Conservation (phyloP, 148 eudicot species). For the Chenopodium berlandieri region DNA sequence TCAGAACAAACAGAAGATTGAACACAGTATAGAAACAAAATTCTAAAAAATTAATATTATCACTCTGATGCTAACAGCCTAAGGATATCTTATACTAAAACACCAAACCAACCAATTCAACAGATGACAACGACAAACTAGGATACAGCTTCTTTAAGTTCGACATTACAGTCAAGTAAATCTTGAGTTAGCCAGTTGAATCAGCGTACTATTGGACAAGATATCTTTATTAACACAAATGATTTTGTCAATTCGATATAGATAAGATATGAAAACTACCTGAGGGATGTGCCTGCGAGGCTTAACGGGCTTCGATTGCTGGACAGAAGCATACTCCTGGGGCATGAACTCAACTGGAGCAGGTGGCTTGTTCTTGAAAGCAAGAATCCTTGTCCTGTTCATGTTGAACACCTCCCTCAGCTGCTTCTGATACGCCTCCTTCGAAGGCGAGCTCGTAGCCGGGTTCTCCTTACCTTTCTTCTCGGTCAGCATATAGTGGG, state of each 20-base stretch:
- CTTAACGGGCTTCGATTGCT: slow-evolving; percentile 60
- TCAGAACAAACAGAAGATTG: neutral
- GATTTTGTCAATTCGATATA: neutral
- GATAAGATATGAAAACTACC: slow-evolving; percentile 29
- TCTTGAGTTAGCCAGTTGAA: too few species aligned
- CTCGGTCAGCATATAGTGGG: slow-evolving; percentile 85
- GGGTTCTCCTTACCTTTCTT: slow-evolving; percentile 84
- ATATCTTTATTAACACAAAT: neutral
- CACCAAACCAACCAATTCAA: neutral
- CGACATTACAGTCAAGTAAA: too few species aligned
- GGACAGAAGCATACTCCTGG: slow-evolving; percentile 44
- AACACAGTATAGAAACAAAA: neutral
- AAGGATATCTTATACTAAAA: neutral
- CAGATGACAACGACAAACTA: neutral
- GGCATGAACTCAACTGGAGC: slow-evolving; percentile 61
- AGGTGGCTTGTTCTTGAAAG: slow-evolving; percentile 94
- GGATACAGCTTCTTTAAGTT: too few species aligned
- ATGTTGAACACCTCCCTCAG: slow-evolving; percentile 80
- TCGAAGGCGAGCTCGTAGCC: slow-evolving; percentile 59
- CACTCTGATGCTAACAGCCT: neutral
- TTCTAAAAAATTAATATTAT: too few species aligned
- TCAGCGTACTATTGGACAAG: neutral
- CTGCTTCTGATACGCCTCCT: slow-evolving; percentile 83
- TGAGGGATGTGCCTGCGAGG: slow-evolving; percentile 84
- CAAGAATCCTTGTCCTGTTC: slow-evolving; percentile 84